These are phyloP conservation scores for Platanthera zijinensis DNA, from an alignment of 106 monocot genomes.

Conservation along the genomic window DNA sequence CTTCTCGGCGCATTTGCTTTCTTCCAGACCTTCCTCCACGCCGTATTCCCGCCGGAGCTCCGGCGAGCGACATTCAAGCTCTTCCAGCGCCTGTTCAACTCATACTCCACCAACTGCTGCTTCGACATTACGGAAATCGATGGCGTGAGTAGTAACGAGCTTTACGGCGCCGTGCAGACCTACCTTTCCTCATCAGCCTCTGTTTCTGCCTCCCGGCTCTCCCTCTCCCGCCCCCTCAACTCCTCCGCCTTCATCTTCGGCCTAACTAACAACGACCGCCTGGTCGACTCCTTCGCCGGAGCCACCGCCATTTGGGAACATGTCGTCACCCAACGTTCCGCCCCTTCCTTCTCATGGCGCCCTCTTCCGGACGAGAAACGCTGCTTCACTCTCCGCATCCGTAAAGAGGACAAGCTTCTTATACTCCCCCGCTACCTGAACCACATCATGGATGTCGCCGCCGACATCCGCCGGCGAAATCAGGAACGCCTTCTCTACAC, in stretches of 20 bases:
- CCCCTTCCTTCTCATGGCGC: constrained; percentile 63
- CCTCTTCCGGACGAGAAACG: constrained; percentile 82
- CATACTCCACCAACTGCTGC: constrained; percentile 74
- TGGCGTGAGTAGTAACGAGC: constrained; percentile 84
- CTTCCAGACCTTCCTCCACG: constrained; percentile 46
- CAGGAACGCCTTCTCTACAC: constrained; percentile 70
- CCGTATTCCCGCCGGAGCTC: constrained; percentile 55
- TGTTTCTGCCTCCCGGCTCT: constrained; percentile 36
- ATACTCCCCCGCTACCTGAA: constrained; percentile 58
- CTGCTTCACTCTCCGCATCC: constrained; percentile 56
- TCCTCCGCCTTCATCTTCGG: constrained; percentile 77
- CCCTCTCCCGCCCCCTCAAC: constrained; percentile 62
- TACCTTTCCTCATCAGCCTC: constrained; percentile 66
- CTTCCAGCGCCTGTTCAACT: constrained; percentile 25
- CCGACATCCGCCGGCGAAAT: constrained; percentile 46
- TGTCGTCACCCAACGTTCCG: constrained; percentile 56
- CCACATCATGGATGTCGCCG: constrained; percentile 71
- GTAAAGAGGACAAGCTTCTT: constrained; percentile 38
- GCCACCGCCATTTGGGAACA: constrained; percentile 67
- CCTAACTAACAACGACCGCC: constrained; percentile 67
- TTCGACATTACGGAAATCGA: constrained; percentile 80
- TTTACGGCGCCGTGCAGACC: constrained; percentile 80
- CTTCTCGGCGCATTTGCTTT: constrained; percentile 63
- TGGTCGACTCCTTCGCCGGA: constrained; percentile 54
- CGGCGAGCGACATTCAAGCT: constrained; percentile 28